Evolutionary conservation across 2,329 filamentous ascomycete genomes (phyloP), one percentile per base, ranked within the genome.

Genomic region (Periconia macrospinosa): DNA sequence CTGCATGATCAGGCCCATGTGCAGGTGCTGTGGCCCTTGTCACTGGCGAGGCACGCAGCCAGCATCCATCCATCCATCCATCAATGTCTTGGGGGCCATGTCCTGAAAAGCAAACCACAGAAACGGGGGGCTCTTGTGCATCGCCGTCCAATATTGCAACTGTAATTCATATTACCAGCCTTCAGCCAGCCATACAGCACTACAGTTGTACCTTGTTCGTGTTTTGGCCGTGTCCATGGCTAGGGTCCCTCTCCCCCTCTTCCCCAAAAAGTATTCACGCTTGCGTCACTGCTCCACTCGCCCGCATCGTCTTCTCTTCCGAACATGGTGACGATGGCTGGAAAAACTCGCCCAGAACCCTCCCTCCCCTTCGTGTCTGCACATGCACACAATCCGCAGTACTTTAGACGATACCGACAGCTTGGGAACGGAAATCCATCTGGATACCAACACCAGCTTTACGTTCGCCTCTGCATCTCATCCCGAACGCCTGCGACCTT

Each of bases 401-500:
- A 23, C 37, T 35, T 45, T 13, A 35, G 11, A 20, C 17, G 40
- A 41, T 20, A 46, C 49, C 52, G 53, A 41, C 41, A 44, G 41
- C 33, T 27, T 49, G 55, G 58, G 23, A n/a, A n/a, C n/a, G n/a
- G n/a, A n/a, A n/a, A n/a, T n/a, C n/a, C n/a, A 27, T 27, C 23
- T 8, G 8, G 8, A 27, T 27, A 27, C 23, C 23, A 27, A 8
- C 23, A 27, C 8, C 23, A 27, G 23, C 23, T 5, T 27, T 27
- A 8, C 8, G 3, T 27, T 27, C 23, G 23, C 23, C 3, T 27
- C 23, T 27, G 23, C 23, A 27, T 27, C 50, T 50, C 49, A 56
- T 58, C 53, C 65, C 67, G 63, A 67, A 59, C 60, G 67, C 60
- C 56, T 66, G 23, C 17, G 41, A 49, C 44, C 49, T 50, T 48